A percentile compares a stretch with the other conserved stretches of the same genome.
Evolutionary conservation across 805 yeast species (phyloP).

Genomic region (Lachancea sp.): DNA sequence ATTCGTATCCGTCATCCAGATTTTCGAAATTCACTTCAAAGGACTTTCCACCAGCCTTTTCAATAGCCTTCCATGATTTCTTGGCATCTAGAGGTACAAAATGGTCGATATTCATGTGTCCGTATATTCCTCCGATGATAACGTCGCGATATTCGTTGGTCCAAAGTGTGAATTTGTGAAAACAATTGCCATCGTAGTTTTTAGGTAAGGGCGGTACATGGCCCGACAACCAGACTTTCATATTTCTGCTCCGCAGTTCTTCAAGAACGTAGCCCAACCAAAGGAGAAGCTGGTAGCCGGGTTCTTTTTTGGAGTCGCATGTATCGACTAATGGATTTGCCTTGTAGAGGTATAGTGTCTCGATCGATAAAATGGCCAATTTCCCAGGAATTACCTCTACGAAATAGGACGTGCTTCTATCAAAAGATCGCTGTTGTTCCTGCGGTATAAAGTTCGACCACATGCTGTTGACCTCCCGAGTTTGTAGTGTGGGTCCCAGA

Average conservation of each 20-base stretch:
- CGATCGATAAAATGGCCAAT: slow-evolving; percentile 71
- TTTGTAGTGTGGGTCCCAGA: slow-evolving; percentile 84
- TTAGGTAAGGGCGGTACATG: slow-evolving; percentile 85
- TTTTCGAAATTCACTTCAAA: slow-evolving; percentile 1
- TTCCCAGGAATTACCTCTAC: slow-evolving; percentile 73
- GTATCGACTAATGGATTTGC: slow-evolving; percentile 78
- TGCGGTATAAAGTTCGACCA: slow-evolving; percentile 74
- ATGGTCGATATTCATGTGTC: slow-evolving; percentile 89
- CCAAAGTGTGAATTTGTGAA: slow-evolving; percentile 74
- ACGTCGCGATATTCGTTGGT: slow-evolving; percentile 76
- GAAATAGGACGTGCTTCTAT: slow-evolving; percentile 67
- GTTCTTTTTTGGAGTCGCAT: slow-evolving; percentile 65
- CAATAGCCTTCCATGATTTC: slow-evolving; percentile 49
- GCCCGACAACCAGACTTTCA: slow-evolving; percentile 84
- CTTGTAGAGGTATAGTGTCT: slow-evolving; percentile 68
- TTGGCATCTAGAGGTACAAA: slow-evolving; percentile 69
- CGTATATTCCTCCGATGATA: slow-evolving; percentile 75
- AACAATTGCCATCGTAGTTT: slow-evolving; percentile 67
- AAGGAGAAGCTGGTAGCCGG: slow-evolving; percentile 68
- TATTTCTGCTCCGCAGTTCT: slow-evolving; percentile 63
- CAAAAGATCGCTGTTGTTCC: slow-evolving; percentile 68
- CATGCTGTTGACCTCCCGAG: slow-evolving; percentile 64
- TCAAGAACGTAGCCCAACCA: slow-evolving; percentile 74
- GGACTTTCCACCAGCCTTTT: not conserved
- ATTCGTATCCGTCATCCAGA: slow-evolving; percentile 22